These are phyloP conservation scores for Aspergillus sp. DNA, from an alignment of 2,329 filamentous ascomycete species.

Conservation along the genomic window DNA sequence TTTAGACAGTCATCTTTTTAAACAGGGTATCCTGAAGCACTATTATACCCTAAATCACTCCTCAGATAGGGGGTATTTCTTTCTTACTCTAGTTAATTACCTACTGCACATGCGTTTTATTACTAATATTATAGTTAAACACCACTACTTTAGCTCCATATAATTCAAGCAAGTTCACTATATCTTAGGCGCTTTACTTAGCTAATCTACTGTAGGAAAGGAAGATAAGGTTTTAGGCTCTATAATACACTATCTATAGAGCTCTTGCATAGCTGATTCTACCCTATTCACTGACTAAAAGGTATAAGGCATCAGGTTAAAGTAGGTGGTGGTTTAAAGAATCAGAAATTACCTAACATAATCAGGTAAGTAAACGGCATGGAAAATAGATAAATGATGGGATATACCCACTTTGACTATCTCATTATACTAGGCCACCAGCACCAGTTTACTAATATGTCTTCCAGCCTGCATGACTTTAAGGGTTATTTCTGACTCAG, in stretches of 20 bases:
- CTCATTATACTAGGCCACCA: slow-evolving; percentile 17
- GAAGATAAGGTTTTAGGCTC: slow-evolving; percentile 7
- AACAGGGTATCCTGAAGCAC: slow-evolving; percentile 28
- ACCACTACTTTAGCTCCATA: slow-evolving; percentile 11
- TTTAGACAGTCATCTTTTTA: slow-evolving; percentile 33
- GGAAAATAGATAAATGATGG: no score
- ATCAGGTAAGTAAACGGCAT: no score
- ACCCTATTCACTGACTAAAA: slow-evolving; percentile 12
- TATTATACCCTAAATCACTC: slow-evolving; percentile 28
- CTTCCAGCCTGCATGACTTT: slow-evolving; percentile 24
- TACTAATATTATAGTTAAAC: slow-evolving; percentile 19
- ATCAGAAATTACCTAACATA: background rate
- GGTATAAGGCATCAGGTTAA: slow-evolving; percentile 5
- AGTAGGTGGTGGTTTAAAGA: background rate
- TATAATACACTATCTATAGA: slow-evolving; percentile 5
- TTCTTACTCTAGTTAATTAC: slow-evolving; percentile 8
- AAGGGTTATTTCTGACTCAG: slow-evolving; percentile 16
- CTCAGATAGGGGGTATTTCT: slow-evolving; percentile 22
- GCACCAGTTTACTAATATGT: slow-evolving; percentile 37
- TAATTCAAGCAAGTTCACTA: slow-evolving; percentile 11
- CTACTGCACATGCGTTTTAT: slow-evolving; percentile 4
- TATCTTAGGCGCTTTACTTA: slow-evolving; percentile 1
- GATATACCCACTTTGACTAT: background rate
- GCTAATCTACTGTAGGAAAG: slow-evolving; percentile 5
- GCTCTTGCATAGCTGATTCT: slow-evolving; percentile 9